Evolutionary conservation across 2,329 filamentous ascomycete species (phyloP).

Genomic region (Volutella citrinella): DNA sequence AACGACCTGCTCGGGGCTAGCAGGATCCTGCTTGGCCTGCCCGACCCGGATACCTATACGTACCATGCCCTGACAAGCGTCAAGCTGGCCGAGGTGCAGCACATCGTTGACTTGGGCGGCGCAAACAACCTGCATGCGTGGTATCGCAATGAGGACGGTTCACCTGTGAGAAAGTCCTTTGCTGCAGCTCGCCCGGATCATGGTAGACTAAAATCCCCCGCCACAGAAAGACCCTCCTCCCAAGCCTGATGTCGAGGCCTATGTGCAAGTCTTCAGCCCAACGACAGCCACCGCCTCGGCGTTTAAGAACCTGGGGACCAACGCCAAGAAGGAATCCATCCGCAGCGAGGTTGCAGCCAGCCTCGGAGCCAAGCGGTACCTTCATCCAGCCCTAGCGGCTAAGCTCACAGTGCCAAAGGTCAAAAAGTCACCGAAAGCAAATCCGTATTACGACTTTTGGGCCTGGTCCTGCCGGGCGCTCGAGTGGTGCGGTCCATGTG

Average conservation of each 20-base stretch:
- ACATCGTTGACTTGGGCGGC: slow-evolving; percentile 40
- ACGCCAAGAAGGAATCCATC: slow-evolving; percentile 62
- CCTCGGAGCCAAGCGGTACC: slow-evolving; percentile 49
- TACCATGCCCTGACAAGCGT: slow-evolving; percentile 52
- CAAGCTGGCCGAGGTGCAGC: slow-evolving; percentile 46
- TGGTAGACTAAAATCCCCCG: slow-evolving; percentile 2
- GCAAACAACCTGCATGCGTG: slow-evolving; percentile 47
- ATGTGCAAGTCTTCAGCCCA: slow-evolving; percentile 64
- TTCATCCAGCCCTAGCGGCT: slow-evolving; percentile 41
- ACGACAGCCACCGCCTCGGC: slow-evolving; percentile 58
- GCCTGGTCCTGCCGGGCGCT: slow-evolving; percentile 61
- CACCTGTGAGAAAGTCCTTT: slow-evolving; percentile 26
- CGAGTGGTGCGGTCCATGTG: slow-evolving; percentile 62
- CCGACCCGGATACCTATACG: slow-evolving; percentile 43
- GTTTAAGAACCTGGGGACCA: slow-evolving; percentile 60
- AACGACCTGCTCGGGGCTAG: slow-evolving; percentile 46
- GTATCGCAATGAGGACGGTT: slow-evolving; percentile 40
- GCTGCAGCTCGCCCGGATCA: slow-evolving; percentile 1
- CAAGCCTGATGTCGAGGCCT: slow-evolving; percentile 59
- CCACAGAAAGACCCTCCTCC: slow-evolving; percentile 45
- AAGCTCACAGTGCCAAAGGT: slow-evolving; percentile 43
- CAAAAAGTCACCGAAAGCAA: slow-evolving; percentile 45
- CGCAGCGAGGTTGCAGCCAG: slow-evolving; percentile 54
- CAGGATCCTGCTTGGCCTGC: slow-evolving; percentile 41
- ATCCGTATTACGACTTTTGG: slow-evolving; percentile 69